These are phyloP conservation scores for Cornus florida DNA, from an alignment of 148 eudicot genomes.

Conservation along the genomic window DNA sequence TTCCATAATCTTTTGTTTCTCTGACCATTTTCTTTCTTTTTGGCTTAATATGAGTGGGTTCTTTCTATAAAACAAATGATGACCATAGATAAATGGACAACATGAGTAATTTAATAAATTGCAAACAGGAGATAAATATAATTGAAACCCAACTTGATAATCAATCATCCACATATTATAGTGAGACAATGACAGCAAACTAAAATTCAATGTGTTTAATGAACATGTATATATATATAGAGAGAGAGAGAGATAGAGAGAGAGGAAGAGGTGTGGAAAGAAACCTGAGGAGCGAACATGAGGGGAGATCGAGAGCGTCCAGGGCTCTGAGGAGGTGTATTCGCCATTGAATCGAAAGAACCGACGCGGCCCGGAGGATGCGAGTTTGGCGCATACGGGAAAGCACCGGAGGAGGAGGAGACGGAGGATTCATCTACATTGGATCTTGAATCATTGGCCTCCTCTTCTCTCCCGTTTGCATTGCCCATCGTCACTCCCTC, in stretches of 20 bases:
- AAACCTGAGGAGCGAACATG: constrained; percentile 68
- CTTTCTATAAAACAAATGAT: no score
- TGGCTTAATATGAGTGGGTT: no score
- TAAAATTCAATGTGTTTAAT: no score
- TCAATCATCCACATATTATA: background rate
- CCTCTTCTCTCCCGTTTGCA: constrained; percentile 54
- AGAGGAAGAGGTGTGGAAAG: no score
- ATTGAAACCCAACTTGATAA: background rate
- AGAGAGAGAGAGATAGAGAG: background rate
- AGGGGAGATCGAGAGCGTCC: constrained; percentile 47
- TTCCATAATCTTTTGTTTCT: no score
- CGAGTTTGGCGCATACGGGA: constrained; percentile 11
- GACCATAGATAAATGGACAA: no score
- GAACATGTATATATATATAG: background rate
- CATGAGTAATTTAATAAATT: no score
- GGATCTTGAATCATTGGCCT: constrained; percentile 16
- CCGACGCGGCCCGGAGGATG: constrained; percentile 16
- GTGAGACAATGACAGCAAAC: no score
- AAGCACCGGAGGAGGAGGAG: constrained; percentile 7
- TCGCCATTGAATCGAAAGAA: constrained; percentile 42
- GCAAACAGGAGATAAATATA: no score
- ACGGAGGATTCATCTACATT: constrained; percentile 11
- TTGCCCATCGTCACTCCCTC: constrained; percentile 44
- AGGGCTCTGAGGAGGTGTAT: constrained; percentile 50
- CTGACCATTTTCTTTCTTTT: no score